Evolutionary conservation across 2,329 filamentous ascomycete species (phyloP).

Genomic region (Aspergillus ustus): DNA sequence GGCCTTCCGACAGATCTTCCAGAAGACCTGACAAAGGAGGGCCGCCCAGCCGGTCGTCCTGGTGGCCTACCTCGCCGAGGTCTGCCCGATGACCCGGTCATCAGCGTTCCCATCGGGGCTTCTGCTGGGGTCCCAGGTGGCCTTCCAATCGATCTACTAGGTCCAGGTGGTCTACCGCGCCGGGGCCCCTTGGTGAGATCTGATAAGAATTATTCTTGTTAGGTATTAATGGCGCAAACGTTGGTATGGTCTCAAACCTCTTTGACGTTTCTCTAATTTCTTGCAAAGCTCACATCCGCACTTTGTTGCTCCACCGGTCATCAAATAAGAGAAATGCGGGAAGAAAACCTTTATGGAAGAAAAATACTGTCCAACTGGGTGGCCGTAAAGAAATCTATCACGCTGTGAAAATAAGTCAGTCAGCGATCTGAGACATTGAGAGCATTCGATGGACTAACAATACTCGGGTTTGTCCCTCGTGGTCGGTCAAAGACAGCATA

Average conservation of each 20-base stretch:
- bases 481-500: slow-evolving; percentile 58
- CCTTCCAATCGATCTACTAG: slow-evolving; percentile 14
- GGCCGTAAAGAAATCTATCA: slow-evolving; percentile 63
- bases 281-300: slow-evolving; percentile 59
- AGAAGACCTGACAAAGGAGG: slow-evolving; percentile 11
- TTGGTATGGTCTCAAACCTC: slow-evolving; percentile 12
- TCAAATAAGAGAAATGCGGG: slow-evolving; percentile 62
- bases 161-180: slow-evolving; percentile 17
- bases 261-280: slow-evolving; percentile 23
- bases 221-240: background rate
- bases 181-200: slow-evolving; percentile 5
- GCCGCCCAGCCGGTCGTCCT: slow-evolving; percentile 19
- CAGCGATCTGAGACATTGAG: background rate
- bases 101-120: background rate
- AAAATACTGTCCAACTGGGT: slow-evolving; percentile 56
- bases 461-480: slow-evolving; percentile 42
- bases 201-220: background rate
- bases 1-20: slow-evolving; percentile 17
- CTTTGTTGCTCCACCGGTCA: slow-evolving; percentile 50
- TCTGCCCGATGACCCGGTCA: background rate
- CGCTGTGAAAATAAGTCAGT: slow-evolving; percentile 36
- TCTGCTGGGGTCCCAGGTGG: slow-evolving; percentile 10
- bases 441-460: slow-evolving; percentile 32
- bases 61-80: slow-evolving; percentile 14
- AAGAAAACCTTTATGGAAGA: slow-evolving; percentile 61